Base-by-base conservation (phyloP, 768 basidiomycete genomes). In the Boletus pseudo-olivaceus region DNA sequence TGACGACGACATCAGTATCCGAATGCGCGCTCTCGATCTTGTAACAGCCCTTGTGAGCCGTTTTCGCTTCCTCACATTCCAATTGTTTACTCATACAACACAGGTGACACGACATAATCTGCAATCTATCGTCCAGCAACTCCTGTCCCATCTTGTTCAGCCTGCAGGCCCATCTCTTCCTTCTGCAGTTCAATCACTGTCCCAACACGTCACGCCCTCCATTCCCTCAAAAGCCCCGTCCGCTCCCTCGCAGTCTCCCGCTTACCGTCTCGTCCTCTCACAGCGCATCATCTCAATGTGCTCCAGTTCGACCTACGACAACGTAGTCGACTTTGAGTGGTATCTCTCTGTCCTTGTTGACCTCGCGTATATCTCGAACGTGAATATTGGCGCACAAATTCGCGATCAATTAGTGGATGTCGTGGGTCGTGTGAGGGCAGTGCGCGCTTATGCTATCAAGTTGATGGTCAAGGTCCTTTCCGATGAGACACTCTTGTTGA, bases 241-340 rank as follows among this genome's bases (percentile, higher is more conserved):
- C 23, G 74, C 82, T 1, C 83, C 91, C 0, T 80, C 79, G 10
- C 84, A 90, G 63, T 88, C 91, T 0, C 79, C 90, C 0, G 85
- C 90, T 2, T 98, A 98, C 66, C 89, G 97, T 17, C 78, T 93
- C 20, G 82, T 85, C 40, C 81, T 98, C 32, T 80, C 90, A 9
- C 84, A 88, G 59, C 80, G 84, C 17, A 89, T 98, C 57, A 78
- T 98, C n/a, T 73, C 77, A n/a, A 90, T 98, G 62, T 88, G 91
- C 53, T 88, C 91, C 2, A 81, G 83, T 51, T 84, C 84, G 35
- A 88, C 87, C 20, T 98, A 96, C 67, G 85, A 87, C 49, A 88
- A 93, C 63, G 79, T 99, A 27, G 78, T 81, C 42, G 95, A 98
- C 72, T 98, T 98, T 66, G 92, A 98, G 66, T 99, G 97, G 96